A percentile compares a stretch with the other conserved stretches of the same genome.
These are phyloP conservation scores for Diplotaxis tenuifolia DNA, from an alignment of 345 rosid species.

Conservation along the genomic window DNA sequence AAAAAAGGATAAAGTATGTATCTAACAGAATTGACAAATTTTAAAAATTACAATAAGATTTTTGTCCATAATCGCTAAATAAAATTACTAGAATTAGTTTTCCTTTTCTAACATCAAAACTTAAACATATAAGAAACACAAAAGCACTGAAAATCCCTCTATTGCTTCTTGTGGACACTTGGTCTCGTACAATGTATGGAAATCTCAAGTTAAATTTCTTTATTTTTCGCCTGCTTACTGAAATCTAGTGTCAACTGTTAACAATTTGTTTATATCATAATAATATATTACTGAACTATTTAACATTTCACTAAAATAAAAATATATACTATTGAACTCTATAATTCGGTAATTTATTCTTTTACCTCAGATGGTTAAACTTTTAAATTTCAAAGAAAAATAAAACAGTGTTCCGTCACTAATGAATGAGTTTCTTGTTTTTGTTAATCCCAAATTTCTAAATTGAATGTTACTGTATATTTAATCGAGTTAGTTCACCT, in stretches of 20 bases:
- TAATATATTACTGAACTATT: no score
- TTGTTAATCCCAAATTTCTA: background rate
- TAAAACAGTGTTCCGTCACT: background rate
- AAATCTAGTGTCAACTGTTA: background rate
- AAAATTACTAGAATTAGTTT: background rate
- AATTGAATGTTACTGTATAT: background rate
- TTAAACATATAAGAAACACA: background rate
- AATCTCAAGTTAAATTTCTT: background rate
- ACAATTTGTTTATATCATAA: background rate
- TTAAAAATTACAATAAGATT: background rate
- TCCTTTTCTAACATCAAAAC: background rate
- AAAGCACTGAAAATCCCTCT: background rate
- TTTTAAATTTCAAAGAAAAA: background rate
- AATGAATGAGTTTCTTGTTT: background rate
- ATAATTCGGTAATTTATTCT: background rate
- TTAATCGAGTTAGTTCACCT: slow-evolving; percentile 14
- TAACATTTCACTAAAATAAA: no score
- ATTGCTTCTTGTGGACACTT: background rate
- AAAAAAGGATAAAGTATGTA: background rate
- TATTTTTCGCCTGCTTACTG: background rate
- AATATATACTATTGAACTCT: background rate
- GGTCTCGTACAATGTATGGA: background rate
- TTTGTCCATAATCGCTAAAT: background rate
- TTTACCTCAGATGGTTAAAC: background rate
- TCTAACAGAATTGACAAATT: background rate